Evolutionary conservation across 192 early-diverging fungal species (phyloP).

Genomic region (Podila epigama): DNA sequence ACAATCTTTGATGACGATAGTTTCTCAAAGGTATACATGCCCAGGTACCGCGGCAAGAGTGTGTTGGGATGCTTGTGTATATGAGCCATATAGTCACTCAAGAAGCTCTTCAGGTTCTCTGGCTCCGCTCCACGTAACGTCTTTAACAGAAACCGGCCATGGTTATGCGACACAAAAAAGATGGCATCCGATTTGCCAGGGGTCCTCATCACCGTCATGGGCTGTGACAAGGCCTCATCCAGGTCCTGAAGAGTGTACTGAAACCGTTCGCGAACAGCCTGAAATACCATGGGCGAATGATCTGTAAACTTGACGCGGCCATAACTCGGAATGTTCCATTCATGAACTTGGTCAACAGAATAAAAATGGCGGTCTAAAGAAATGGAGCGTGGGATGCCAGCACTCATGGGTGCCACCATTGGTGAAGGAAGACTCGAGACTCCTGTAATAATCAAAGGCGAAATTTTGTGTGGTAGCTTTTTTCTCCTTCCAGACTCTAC

Average conservation of each 20-base stretch:
- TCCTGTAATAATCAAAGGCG: constrained; percentile 15
- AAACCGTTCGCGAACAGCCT: constrained; percentile 36
- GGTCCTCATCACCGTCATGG: constrained; percentile 43
- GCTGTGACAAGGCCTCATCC: constrained; percentile 39
- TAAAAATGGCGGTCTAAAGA: constrained; percentile 31
- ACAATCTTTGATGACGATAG: constrained; percentile 14
- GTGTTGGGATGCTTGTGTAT: constrained; percentile 43
- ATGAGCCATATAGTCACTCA: constrained; percentile 38
- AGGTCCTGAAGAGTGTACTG: constrained; percentile 31
- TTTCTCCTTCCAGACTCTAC: not conserved
- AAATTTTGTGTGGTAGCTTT: constrained; percentile 24
- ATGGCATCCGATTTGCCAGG: constrained; percentile 41
- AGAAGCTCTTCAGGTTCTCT: constrained; percentile 26
- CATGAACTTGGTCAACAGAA: constrained; percentile 27
- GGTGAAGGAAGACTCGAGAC: constrained; percentile 20
- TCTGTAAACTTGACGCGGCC: constrained; percentile 40
- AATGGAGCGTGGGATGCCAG: constrained; percentile 23
- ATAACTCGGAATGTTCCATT: constrained; percentile 47
- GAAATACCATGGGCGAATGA: constrained; percentile 36
- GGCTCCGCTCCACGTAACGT: constrained; percentile 36
- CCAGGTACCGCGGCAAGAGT: constrained; percentile 34
- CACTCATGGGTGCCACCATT: constrained; percentile 29
- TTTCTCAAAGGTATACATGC: constrained; percentile 47
- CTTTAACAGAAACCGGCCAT: constrained; percentile 43
- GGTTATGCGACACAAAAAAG: constrained; percentile 46